Base-by-base conservation (phyloP, 2,329 filamentous ascomycete species). In the Hortaea sp. region DNA sequence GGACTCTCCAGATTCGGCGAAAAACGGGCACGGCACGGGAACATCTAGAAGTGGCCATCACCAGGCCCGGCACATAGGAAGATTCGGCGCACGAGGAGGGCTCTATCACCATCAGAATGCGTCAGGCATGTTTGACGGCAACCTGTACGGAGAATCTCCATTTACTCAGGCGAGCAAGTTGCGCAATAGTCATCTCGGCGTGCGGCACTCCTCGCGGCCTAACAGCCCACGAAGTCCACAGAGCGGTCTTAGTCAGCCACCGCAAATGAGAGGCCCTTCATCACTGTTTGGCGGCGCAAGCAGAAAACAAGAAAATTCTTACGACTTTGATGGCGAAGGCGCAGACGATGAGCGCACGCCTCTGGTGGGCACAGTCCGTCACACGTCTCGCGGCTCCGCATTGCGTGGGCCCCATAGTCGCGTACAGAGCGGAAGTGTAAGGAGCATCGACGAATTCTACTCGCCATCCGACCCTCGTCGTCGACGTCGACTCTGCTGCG, bases 331-430 rank as follows among this genome's bases (percentile, higher is more conserved):
- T 47, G 77, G 79, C 39, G 83, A 80, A 7, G 88, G 94, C 59
- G 84, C 81, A 6, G 88, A 85, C 34, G 88, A 94, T 59, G 92
- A 95, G 68, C 80, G 84, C 40, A 92, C 88, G 3, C 92, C 90
- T 6, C 73, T 97, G 39, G 77, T 95, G 10, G 69, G 71, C 7
- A 75, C 79, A 1, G 68, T 81, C 27, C 81, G 85, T 30, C 20
- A 20, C 20, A 79, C 79, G 41, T 76, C 76, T 13, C 75, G 79
- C 43, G 77, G 45, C 27, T 52, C 12, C 10, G 53, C 27, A 61
- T 20, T 20, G 20, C 65, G 73, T 45, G 32, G 9, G 2, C 64
- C 70, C 44, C 65, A 64, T 30, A 75, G 84, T 37, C 71, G 77
- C 39, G 72, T 73, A 6, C 69, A 71, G 41, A 75, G 72, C 52